Conservation (phyloP, 2,329 filamentous ascomycete genomes). For the Aspergillus arachidicola region DNA sequence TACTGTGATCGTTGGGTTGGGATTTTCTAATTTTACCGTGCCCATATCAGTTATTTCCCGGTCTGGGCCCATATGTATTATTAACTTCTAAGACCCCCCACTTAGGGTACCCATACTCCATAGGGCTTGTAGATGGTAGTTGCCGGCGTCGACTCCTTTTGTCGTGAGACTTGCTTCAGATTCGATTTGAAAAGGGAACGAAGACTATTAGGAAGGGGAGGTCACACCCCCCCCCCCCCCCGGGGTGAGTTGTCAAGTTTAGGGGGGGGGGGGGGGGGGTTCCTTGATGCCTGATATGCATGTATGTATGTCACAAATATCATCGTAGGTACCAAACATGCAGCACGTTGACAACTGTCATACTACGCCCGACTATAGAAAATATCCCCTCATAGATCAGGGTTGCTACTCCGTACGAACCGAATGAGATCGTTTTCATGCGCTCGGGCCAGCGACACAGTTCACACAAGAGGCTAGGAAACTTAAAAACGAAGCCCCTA, state of each 20-base stretch:
- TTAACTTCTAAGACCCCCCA: conserved; percentile 4
- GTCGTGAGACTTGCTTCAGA: neutral
- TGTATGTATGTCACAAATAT: conserved; percentile 1
- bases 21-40: conserved; percentile 1
- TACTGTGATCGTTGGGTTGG: neutral
- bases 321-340: neutral
- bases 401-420: neutral
- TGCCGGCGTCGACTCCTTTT: neutral
- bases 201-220: neutral
- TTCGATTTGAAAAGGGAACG: neutral
- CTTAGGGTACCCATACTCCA: conserved; percentile 1
- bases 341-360: conserved; percentile 1
- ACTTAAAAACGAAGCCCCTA: neutral
- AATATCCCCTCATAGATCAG: neutral
- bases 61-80: conserved; percentile 1
- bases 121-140: neutral
- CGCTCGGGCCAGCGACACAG: neutral
- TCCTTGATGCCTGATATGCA: conserved; percentile 6
- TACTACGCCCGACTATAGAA: neutral
- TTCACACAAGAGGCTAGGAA: neutral
- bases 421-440: neutral
- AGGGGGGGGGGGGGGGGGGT: too few relatives aligned
- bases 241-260: too few relatives aligned
- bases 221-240: too few relatives aligned
- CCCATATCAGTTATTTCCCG: conserved; percentile 5